Percentiles rank a stretch among this genome's conserved stretches.
These are phyloP conservation scores for Homolaphlyctis polyrhiza DNA, from an alignment of 371 early-diverging fungal genomes.

Conservation along the genomic window DNA sequence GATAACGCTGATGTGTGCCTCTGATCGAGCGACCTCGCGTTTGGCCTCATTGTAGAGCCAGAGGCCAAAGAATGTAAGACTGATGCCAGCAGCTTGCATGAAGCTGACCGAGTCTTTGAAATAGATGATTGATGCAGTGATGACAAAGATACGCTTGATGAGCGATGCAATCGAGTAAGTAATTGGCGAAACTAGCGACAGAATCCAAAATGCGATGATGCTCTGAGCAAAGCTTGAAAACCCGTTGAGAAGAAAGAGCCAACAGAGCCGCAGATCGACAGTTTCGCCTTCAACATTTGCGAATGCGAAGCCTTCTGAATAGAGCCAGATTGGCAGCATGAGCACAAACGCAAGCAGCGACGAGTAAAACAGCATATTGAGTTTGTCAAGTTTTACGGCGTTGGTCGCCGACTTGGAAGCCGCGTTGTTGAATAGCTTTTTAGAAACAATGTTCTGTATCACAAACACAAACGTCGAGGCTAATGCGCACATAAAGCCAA, in stretches of 20 bases:
- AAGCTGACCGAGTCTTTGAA: slow-evolving; percentile 73
- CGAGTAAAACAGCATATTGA: slow-evolving; percentile 77
- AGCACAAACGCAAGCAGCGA: slow-evolving; percentile 60
- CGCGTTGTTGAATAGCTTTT: slow-evolving; percentile 58
- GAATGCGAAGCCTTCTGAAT: slow-evolving; percentile 58
- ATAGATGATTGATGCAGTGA: slow-evolving; percentile 77
- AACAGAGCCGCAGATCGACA: not conserved
- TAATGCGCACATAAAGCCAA: slow-evolving; percentile 70
- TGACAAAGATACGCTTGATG: slow-evolving; percentile 86
- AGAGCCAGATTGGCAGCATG: slow-evolving; percentile 79
- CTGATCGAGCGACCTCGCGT: slow-evolving; percentile 25
- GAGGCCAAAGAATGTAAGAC: slow-evolving; percentile 75
- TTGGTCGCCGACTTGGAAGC: not conserved
- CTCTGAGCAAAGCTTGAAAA: slow-evolving; percentile 73
- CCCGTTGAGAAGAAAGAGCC: slow-evolving; percentile 70
- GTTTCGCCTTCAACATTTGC: slow-evolving; percentile 17
- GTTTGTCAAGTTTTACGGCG: slow-evolving; percentile 64
- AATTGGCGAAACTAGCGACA: slow-evolving; percentile 74
- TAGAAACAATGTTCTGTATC: slow-evolving; percentile 77
- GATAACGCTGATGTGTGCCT: slow-evolving; percentile 12
- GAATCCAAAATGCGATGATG: slow-evolving; percentile 73
- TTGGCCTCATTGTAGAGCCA: slow-evolving; percentile 82
- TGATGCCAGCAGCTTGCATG: slow-evolving; percentile 72
- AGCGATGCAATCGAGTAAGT: slow-evolving; percentile 85
- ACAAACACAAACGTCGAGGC: slow-evolving; percentile 74